phyloP scores from a whole-genome alignment of 257 asterid genomes.

The Lavandula angustifolia region DNA sequence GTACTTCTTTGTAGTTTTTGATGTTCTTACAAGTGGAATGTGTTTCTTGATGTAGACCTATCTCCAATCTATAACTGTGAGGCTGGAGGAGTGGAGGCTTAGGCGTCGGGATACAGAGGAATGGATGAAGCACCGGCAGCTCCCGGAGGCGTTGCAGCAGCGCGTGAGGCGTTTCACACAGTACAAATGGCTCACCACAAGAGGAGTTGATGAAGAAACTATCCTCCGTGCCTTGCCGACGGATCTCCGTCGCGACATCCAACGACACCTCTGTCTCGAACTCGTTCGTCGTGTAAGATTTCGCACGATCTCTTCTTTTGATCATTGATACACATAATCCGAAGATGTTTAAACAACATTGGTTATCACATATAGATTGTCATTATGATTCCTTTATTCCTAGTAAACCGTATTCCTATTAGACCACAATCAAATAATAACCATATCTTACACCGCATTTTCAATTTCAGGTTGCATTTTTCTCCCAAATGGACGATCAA shows the following conservation, averaged over 20 bases:
- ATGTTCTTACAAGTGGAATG: not conserved
- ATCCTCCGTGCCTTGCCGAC: constrained; percentile 68
- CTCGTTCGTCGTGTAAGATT: constrained; percentile 82
- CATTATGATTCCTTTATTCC: too few species aligned
- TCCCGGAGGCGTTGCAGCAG: constrained; percentile 60
- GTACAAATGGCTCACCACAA: constrained; percentile 83
- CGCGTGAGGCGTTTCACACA: constrained; percentile 74
- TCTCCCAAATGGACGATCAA: constrained; percentile 82
- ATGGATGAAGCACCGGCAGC: constrained; percentile 94
- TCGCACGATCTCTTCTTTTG: not conserved
- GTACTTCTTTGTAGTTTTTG: not conserved
- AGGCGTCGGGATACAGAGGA: constrained; percentile 87
- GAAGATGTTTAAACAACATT: too few species aligned
- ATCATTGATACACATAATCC: too few species aligned
- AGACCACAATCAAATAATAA: too few species aligned
- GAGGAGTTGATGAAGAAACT: constrained; percentile 83
- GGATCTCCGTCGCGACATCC: constrained; percentile 86
- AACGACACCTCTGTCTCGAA: constrained; percentile 80
- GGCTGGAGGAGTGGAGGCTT: constrained; percentile 94
- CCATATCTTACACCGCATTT: not conserved
- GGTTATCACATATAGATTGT: too few species aligned
- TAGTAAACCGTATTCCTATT: too few species aligned
- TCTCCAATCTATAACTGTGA: constrained; percentile 83
- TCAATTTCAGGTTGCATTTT: constrained; percentile 74
- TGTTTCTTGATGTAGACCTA: constrained; percentile 53